Evolutionary conservation across 1,284 basidiomycete species (phyloP).

Genomic region (Abortiporus biennis): DNA sequence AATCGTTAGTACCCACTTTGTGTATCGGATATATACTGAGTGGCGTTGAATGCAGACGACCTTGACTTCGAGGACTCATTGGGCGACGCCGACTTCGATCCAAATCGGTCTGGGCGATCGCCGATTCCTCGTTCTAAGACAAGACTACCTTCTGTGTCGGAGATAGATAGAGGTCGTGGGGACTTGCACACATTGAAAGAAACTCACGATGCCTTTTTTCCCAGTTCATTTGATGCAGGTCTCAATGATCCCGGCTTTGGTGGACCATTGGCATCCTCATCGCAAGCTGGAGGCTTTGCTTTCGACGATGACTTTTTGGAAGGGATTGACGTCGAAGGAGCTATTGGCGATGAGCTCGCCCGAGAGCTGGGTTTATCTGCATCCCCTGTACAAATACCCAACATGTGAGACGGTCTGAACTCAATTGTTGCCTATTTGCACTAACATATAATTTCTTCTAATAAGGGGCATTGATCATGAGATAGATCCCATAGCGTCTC

Average conservation of each 20-base stretch:
- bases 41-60: no score
- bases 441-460: no score
- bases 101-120: no score
- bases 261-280: conserved; percentile 44
- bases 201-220: conserved; percentile 59
- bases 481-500: no score
- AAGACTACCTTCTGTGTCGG: conserved; percentile 16
- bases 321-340: conserved; percentile 50
- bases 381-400: no score
- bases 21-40: no score
- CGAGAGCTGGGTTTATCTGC: conserved; percentile 70
- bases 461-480: no score
- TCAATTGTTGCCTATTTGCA: no score
- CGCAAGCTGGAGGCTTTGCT: conserved; percentile 43
- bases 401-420: no score
- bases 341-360: conserved; percentile 63
- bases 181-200: conserved; percentile 62
- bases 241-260: conserved; percentile 33
- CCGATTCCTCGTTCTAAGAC: no score
- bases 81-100: conserved; percentile 47
- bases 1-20: no score
- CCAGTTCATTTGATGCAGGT: conserved; percentile 58
- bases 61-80: no score
- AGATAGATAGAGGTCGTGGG: conserved; percentile 40
- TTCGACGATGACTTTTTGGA: conserved; percentile 55